These are phyloP conservation scores for Myxozyma nipponensis DNA, from an alignment of 805 yeast genomes.

Conservation along the genomic window DNA sequence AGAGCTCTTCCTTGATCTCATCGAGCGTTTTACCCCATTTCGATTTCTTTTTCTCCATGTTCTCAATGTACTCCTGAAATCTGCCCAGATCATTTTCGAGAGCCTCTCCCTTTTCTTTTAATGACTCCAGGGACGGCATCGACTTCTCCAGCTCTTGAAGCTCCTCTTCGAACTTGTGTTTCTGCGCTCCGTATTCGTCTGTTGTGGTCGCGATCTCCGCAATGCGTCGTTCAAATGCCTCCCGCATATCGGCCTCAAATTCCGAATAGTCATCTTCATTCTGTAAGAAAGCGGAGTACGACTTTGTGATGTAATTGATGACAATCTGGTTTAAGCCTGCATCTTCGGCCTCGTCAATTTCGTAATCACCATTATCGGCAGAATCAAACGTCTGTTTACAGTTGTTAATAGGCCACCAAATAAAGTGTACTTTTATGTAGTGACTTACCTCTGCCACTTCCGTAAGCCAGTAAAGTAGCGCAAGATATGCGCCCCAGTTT, in stretches of 20 bases:
- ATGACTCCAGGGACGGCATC: conserved; percentile 47
- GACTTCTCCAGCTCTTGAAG: conserved; percentile 45
- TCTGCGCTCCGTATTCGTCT: conserved; percentile 41
- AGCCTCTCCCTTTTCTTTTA: conserved; percentile 56
- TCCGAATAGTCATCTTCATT: conserved; percentile 60
- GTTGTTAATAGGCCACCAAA: neutral
- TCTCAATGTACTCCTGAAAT: conserved; percentile 66
- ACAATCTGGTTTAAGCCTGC: conserved; percentile 48
- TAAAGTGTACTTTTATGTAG: too few relatives aligned
- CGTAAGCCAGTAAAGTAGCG: conserved; percentile 79
- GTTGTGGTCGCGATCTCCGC: conserved; percentile 49
- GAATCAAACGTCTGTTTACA: conserved; percentile 41
- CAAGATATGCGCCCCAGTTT: conserved; percentile 79
- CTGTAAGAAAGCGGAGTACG: conserved; percentile 64
- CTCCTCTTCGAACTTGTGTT: conserved; percentile 41
- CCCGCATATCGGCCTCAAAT: conserved; percentile 52
- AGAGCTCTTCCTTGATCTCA: conserved; percentile 56
- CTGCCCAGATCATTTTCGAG: conserved; percentile 66
- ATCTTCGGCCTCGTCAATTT: conserved; percentile 41
- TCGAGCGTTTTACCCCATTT: conserved; percentile 61
- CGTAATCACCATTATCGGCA: conserved; percentile 39
- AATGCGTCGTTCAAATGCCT: conserved; percentile 51
- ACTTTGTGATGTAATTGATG: conserved; percentile 57
- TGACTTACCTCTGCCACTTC: conserved; percentile 44
- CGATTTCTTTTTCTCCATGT: conserved; percentile 55